Base-by-base conservation (phyloP, 2,329 filamentous ascomycete species). In the Pestalotiopsis sp. region DNA sequence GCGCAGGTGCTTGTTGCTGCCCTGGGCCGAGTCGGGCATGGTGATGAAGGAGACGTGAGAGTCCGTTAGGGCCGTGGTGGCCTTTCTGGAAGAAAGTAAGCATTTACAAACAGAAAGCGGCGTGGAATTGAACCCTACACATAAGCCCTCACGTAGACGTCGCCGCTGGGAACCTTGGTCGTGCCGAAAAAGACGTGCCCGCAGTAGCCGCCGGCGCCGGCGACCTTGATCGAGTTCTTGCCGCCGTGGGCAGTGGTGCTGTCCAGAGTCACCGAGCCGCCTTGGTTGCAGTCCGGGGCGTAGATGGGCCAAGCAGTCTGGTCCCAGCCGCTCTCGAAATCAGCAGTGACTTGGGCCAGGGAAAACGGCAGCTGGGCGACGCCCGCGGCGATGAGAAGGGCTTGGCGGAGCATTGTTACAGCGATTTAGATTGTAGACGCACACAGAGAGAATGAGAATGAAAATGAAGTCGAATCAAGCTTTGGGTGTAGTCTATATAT, bases 31-130 rank as follows among this genome's bases (percentile, higher is more conserved):
- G 78, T 90, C 88, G 2, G 87, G 85, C 87, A 90, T 89, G 23
- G 87, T 89, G 79, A 90, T 90, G 81, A 90, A 90, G 61, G 86
- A 84, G 70, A 90, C 86, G 78, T 90, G 88, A 23, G 85, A 82
- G 77, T 84, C 83, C 6, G 86, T 88, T n/a, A 90, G 79, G 67
- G 88, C 83, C 71, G 85, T 88, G 64, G 83, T 81, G 2, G 86
- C 82, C 79, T 88, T 88, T 64, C 87, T 89, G 64, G 12, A n/a
- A 13, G 27, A 20, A 52, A 17, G 2, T 39, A 2, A 39, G n/a
- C 13, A n/a, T 23, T 38, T 17, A n/a, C 2, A 6, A 36, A 23
- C 3, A 59, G n/a, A 23, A 12, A 23, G 17, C 3, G 6, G 17
- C 25, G 3, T 27, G 57, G 11, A 13, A 17, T 23, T 14, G 17